Base-by-base conservation (phyloP, 768 basidiomycete genomes). In the Leccinum rimulosum region DNA sequence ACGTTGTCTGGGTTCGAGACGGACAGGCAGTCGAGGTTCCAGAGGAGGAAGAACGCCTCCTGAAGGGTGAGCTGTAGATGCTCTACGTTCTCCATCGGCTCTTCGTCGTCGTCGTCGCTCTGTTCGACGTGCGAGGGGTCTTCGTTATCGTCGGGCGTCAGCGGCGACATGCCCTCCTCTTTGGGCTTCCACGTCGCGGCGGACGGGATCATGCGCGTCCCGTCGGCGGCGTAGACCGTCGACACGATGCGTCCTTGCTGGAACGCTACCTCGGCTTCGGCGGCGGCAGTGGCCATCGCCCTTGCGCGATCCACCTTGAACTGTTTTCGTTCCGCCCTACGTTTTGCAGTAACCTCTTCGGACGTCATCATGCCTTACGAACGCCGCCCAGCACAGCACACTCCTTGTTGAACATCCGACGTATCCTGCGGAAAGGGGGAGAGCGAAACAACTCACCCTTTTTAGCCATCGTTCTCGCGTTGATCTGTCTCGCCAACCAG, bases 281-380 rank as follows among this genome's bases (percentile, higher is more conserved):
- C 87, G 1, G 86, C 88, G 0, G 90, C 89, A 0, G 83, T 83
- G 1, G 92, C 92, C 64, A 97, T 89, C 2, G 95, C 96, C 57
- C 80, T 78, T 28, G 95, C 95, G 67, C 97, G 86, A 68, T 96
- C 93, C 40, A 88, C 79, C 74, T 99, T 99, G 80, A 96, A 95
- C 65, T 94, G 90, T 66, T 87, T 88, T 38, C 97, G 87, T 65
- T 95, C 93, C 31, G 86, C 84, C 50, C 97, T 81, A 40, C 97
- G 87, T 68, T 85, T 86, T 40, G 90, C 93, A 9, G 94, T 93
- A 55, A 97, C 76, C 73, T 98, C 93, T 69, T 99, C 97, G 1
- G 95, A 87, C 0, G 95, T 93, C 64, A 91, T 75, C 55, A 57
- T 1, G 27, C 64, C 63, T 43, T 43, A 43, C 40, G n/a, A 19